These are phyloP conservation scores for Diaporthe batatas DNA, from an alignment of 2,329 filamentous ascomycete genomes.

Conservation along the genomic window DNA sequence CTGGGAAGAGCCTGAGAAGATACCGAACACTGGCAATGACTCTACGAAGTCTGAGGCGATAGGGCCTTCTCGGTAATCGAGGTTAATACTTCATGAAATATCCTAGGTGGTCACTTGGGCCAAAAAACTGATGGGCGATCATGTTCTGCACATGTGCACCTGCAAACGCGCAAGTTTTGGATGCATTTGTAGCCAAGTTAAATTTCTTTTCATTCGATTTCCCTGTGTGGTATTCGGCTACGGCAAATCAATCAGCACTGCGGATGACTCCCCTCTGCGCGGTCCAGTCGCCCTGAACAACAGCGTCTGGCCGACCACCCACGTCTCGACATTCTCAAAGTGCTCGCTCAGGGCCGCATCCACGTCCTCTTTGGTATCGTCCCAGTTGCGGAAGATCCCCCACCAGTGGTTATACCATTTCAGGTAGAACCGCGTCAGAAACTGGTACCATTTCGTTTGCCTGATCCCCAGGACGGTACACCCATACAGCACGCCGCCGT, in stretches of 20 bases:
- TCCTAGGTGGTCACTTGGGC: background rate
- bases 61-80: no score
- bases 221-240: background rate
- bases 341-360: constrained; percentile 51
- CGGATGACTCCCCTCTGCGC: constrained; percentile 35
- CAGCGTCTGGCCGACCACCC: constrained; percentile 54
- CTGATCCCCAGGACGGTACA: constrained; percentile 53
- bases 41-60: background rate
- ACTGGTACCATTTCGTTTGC: constrained; percentile 45
- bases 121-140: background rate
- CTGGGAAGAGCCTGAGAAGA: background rate
- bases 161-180: no score
- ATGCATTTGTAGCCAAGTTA: no score
- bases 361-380: constrained; percentile 52
- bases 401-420: constrained; percentile 51
- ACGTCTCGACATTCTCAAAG: constrained; percentile 56
- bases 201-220: background rate
- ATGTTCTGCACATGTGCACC: no score
- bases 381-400: constrained; percentile 56
- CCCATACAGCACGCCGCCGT: constrained; percentile 55
- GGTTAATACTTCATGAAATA: no score
- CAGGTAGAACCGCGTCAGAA: constrained; percentile 47
- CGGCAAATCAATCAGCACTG: constrained; percentile 26
- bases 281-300: constrained; percentile 54
- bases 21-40: background rate